Evolutionary conservation across 192 early-diverging fungal species (phyloP), one percentile per base, ranked within the genome.

Genomic region (Coemansia aciculifera): DNA sequence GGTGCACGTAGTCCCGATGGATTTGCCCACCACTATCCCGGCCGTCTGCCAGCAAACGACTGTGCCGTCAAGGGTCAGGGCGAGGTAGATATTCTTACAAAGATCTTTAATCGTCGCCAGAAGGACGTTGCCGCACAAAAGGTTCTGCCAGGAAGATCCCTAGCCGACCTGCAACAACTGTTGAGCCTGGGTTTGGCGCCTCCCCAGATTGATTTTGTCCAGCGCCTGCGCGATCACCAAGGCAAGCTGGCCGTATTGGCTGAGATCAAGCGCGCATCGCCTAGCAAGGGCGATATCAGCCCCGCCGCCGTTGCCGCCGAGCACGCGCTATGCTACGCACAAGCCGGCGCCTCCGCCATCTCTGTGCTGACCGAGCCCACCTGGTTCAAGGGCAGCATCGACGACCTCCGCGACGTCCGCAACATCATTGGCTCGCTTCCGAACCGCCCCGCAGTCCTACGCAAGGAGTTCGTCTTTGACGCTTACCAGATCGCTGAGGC

Each of bases 211-310:
- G 90, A 95, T 71, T 94, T 99, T 69, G 84, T 84, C 17, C 79
- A 81, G 19, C 89, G 94, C 32, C 70, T 99, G 34, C 71, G 66
- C 11, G 52, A 62, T 2, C 64, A 74, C 27, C 15, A 62, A 0
- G 40, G 9, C 11, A 70, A 69, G 23, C 71, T 81, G 76, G 94
- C 98, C 2, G 86, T 99, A 52, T 84, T 97, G 81, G 96, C 94
- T n/a, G 98, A 99, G 80, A 90, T 99, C 76, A 99, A 99, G 83
- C 90, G 98, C 40, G 98, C 98, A 0, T 95, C 93, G 19, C 98
- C 98, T 3, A 91, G 89, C 79, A 98, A 98, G 77, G 97, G 97
- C 29, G 86, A 92, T 62, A 98, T 99, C 68, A 88, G 91, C 63
- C 70, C 90, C 19, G 67, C 70, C 3, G 95, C 90, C 5, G 91